phyloP scores from a whole-genome alignment of 176 grass and related monocot species.

The Tillandsia fasciculata region DNA sequence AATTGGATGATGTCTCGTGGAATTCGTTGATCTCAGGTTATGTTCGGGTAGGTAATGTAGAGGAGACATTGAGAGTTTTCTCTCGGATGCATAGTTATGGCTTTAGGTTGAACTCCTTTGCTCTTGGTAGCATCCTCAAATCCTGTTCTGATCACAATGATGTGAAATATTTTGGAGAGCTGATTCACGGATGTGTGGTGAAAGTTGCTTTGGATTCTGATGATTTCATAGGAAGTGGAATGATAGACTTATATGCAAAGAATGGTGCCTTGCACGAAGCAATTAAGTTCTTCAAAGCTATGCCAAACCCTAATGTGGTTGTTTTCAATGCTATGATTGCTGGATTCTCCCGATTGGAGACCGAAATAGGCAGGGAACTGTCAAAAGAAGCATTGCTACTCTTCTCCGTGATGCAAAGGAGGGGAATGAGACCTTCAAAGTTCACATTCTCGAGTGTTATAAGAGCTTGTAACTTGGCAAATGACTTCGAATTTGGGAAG shows the following conservation, averaged over 20 bases:
- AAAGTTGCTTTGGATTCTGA: conserved; percentile 47
- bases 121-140: conserved; percentile 66
- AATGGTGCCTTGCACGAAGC: conserved; percentile 28
- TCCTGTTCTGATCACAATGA: conserved; percentile 20
- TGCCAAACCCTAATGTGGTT: conserved; percentile 58
- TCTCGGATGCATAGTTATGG: conserved; percentile 28
- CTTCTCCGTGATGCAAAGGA: conserved; percentile 46
- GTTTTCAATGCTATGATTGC: conserved; percentile 68
- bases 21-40: conserved; percentile 54
- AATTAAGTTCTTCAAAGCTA: conserved; percentile 30
- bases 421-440: conserved; percentile 50
- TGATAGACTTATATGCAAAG: conserved; percentile 62
- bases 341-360: conserved; percentile 37
- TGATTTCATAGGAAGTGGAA: conserved; percentile 39
- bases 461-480: conserved; percentile 31
- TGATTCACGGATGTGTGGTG: conserved; percentile 50
- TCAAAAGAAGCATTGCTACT: conserved; percentile 20
- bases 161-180: conserved; percentile 15
- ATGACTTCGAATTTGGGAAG: conserved; percentile 43
- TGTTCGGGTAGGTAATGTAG: conserved; percentile 5
- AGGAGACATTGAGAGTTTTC: conserved; percentile 35
- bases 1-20: conserved; percentile 50
- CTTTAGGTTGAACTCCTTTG: conserved; percentile 43
- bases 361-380: conserved; percentile 15
- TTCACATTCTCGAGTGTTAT: conserved; percentile 56